Conservation (phyloP, 768 basidiomycete species). For the Russula griseocarnosa region DNA sequence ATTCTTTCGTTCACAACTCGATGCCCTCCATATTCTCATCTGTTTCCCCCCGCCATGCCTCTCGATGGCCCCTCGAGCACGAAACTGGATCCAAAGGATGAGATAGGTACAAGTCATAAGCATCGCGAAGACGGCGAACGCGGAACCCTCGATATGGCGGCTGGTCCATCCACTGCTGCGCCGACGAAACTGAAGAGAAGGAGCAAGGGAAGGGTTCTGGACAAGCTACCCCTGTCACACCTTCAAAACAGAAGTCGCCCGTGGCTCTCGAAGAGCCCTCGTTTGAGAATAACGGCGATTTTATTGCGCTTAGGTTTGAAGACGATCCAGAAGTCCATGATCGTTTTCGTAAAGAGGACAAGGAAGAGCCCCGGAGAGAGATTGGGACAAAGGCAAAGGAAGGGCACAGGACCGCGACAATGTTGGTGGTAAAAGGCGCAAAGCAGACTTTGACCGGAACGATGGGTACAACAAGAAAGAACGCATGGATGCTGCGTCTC, state of each 20-base stretch:
- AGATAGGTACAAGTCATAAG: not conserved
- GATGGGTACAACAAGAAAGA: constrained; percentile 54
- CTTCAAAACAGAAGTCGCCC: not conserved
- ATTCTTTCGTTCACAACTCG: not conserved
- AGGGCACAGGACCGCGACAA: constrained; percentile 29
- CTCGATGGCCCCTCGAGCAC: not conserved
- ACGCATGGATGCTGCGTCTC: constrained; percentile 47
- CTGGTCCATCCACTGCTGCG: constrained; percentile 11
- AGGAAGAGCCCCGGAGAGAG: constrained; percentile 18
- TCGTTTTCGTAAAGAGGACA: constrained; percentile 16
- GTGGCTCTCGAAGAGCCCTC: not conserved
- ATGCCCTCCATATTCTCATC: not conserved
- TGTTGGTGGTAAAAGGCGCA: constrained; percentile 44
- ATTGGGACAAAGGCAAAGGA: constrained; percentile 23
- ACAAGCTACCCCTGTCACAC: constrained; percentile 6
- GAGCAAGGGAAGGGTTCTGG: constrained; percentile 10
- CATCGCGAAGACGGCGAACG: not conserved
- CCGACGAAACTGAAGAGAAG: constrained; percentile 5
- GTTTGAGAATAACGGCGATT: constrained; percentile 21
- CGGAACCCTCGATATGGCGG: not conserved
- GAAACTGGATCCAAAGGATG: not conserved
- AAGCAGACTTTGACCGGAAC: constrained; percentile 45
- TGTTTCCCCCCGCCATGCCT: constrained; percentile 8
- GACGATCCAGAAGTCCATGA: constrained; percentile 28
- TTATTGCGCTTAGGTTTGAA: constrained; percentile 19